Percentiles rank a stretch among this genome's conserved stretches.
These are phyloP conservation scores for Cerioporus squamosus DNA, from an alignment of 1,284 basidiomycete species.

Conservation along the genomic window DNA sequence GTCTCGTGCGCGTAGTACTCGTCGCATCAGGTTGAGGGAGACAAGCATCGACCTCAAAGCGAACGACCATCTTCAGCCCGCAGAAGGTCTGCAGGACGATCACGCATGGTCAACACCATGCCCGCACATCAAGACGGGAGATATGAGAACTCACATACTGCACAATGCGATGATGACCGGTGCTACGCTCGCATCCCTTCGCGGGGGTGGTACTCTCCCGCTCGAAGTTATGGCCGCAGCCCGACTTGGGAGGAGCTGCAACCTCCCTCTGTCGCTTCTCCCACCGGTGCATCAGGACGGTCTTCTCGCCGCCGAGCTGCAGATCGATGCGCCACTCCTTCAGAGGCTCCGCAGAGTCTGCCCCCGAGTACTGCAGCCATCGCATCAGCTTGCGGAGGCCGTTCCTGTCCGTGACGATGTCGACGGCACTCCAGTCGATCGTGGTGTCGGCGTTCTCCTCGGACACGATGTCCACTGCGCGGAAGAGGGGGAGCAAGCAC, in stretches of 20 bases:
- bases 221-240: conserved; percentile 56
- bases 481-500: conserved; percentile 51
- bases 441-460: conserved; percentile 29
- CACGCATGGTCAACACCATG: neutral
- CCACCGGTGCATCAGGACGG: conserved; percentile 53
- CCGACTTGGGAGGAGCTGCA: conserved; percentile 8
- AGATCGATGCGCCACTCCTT: conserved; percentile 61
- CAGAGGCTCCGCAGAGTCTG: conserved; percentile 22
- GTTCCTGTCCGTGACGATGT: conserved; percentile 64
- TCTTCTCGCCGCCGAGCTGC: conserved; percentile 55
- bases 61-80: conserved; percentile 33
- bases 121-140: too few species aligned
- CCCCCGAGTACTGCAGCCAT: conserved; percentile 44
- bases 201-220: conserved; percentile 47
- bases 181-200: conserved; percentile 44
- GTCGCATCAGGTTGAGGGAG: conserved; percentile 7
- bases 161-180: conserved; percentile 56
- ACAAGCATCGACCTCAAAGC: conserved; percentile 37
- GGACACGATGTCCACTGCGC: conserved; percentile 48
- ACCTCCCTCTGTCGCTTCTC: conserved; percentile 20
- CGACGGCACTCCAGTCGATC: conserved; percentile 52
- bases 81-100: conserved; percentile 23
- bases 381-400: conserved; percentile 57
- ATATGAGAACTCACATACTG: conserved; percentile 45
- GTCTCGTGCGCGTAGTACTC: neutral